A percentile compares a stretch with the other conserved stretches of the same genome.
These are phyloP conservation scores for Tolypocladium tropicale DNA, from an alignment of 2,329 filamentous ascomycete species.

Conservation along the genomic window DNA sequence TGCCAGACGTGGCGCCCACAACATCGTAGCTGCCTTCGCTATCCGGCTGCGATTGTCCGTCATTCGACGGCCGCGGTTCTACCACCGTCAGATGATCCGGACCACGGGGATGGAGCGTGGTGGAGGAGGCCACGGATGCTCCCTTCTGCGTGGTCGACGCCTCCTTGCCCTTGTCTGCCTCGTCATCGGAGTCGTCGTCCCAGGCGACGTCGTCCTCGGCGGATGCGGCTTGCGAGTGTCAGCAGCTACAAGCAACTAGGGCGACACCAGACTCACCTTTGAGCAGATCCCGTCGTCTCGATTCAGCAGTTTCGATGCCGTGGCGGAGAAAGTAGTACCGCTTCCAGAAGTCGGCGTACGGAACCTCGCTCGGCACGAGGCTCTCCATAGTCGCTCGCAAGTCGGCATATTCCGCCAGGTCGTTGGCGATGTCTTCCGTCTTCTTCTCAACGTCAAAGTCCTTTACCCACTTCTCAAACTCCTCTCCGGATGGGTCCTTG, in stretches of 20 bases:
- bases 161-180: slow-evolving; percentile 18
- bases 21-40: slow-evolving; percentile 96
- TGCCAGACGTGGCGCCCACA: slow-evolving; percentile 67
- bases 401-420: slow-evolving; percentile 80
- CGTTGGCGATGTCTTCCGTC: slow-evolving; percentile 71
- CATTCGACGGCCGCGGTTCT: slow-evolving; percentile 66
- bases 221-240: slow-evolving; percentile 42
- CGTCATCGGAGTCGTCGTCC: slow-evolving; percentile 60
- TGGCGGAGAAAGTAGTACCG: slow-evolving; percentile 92
- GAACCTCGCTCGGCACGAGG: slow-evolving; percentile 84
- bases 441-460: slow-evolving; percentile 73
- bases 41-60: slow-evolving; percentile 81
- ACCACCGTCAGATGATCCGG: slow-evolving; percentile 45
- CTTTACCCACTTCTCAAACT: slow-evolving; percentile 65
- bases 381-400: slow-evolving; percentile 86
- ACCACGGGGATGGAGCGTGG: slow-evolving; percentile 46
- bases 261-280: slow-evolving; percentile 55
- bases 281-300: slow-evolving; percentile 75
- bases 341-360: slow-evolving; percentile 85
- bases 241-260: not conserved
- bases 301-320: slow-evolving; percentile 88
- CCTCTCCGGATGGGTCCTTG: slow-evolving; percentile 65
- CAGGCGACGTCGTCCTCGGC: slow-evolving; percentile 62
- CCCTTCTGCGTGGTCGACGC: slow-evolving; percentile 21
- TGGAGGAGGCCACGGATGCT: slow-evolving; percentile 45